Base-by-base conservation (phyloP, 176 grass and related monocot genomes). In the Secale cereale region DNA sequence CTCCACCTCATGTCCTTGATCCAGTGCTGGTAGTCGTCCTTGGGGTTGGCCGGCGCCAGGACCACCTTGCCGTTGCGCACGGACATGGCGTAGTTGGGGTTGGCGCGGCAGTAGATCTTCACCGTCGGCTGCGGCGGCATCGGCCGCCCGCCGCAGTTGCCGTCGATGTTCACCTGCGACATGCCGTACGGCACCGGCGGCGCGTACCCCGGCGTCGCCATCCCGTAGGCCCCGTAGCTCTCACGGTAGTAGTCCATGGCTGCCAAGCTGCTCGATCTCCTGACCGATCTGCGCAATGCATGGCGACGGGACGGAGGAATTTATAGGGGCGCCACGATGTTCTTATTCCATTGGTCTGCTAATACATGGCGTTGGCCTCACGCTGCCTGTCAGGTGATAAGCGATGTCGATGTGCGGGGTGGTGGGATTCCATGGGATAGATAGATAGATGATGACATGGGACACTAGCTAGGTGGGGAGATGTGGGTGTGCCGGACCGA, bases 11-110 rank as follows among this genome's bases (percentile, higher is more conserved):
- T 92, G 81, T 97, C 95, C 74, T 94, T 97, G 92, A 92, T 88
- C 95, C 95, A 97, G 84, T 97, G 95, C 92, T 94, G 94, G 76
- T 94, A 90, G 8, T 90, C 88, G 87, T 94, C 92, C 81, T 83
- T 85, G n/a, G 87, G 86, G 87, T 97, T 88, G 14, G 82, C 82
- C 26, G 90, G 92, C 10, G 89, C 94, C 1, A 97, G 90, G 30
- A 90, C 83, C 25, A 92, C 89, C 46, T 17, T 75, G 5, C 92
- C 94, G 64, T 92, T 80, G 41, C 94, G 86, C 23, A 85, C 3
- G 9, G 40, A 43, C 62, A 97, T 59, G 65, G 89, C 89, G 62
- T 89, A 94, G 77, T 83, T 82, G 14, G 90, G 89, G 88, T 86
- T 87, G 1, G 94, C 94, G 29, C 85, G 85, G 83, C 90, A 92